Conservation (phyloP, 2,329 filamentous ascomycete species). For the Penicillium sp. region DNA sequence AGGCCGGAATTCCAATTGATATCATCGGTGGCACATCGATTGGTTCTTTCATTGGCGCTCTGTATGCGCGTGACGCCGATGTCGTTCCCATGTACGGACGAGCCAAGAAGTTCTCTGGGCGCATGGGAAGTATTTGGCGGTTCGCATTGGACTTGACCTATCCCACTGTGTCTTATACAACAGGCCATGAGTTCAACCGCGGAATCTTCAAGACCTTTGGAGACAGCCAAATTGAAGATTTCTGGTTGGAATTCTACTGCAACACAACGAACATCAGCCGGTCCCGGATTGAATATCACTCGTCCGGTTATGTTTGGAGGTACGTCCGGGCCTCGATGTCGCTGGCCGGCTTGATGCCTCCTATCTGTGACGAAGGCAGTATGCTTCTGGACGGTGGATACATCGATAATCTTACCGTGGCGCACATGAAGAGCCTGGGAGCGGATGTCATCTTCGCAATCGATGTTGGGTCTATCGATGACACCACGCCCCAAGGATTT, state of each 20-base stretch:
- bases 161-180: slow-evolving; percentile 94
- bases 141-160: slow-evolving; percentile 96
- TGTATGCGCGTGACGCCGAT: slow-evolving; percentile 95
- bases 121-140: slow-evolving; percentile 99
- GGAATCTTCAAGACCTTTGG: slow-evolving; percentile 99
- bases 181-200: slow-evolving; percentile 96
- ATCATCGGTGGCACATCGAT: slow-evolving; percentile 95
- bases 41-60: slow-evolving; percentile 87
- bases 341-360: slow-evolving; percentile 84
- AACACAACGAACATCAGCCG: slow-evolving; percentile 99
- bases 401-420: slow-evolving; percentile 93
- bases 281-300: slow-evolving; percentile 87
- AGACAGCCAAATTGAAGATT: slow-evolving; percentile 96
- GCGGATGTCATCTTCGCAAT: slow-evolving; percentile 94
- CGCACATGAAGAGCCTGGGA: slow-evolving; percentile 93
- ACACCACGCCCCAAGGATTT: slow-evolving; percentile 86
- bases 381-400: slow-evolving; percentile 97
- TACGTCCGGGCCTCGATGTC: slow-evolving; percentile 98
- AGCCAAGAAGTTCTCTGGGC: slow-evolving; percentile 93
- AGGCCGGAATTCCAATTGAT: slow-evolving; percentile 93
- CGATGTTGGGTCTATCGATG: slow-evolving; percentile 89
- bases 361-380: slow-evolving; percentile 92
- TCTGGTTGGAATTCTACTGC: slow-evolving; percentile 98
- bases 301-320: slow-evolving; percentile 93
- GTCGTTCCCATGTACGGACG: slow-evolving; percentile 95